Percentiles rank a stretch among this genome's conserved stretches.
phyloP scores from a whole-genome alignment of 2,329 filamentous ascomycete genomes.

The Claviceps sp. region DNA sequence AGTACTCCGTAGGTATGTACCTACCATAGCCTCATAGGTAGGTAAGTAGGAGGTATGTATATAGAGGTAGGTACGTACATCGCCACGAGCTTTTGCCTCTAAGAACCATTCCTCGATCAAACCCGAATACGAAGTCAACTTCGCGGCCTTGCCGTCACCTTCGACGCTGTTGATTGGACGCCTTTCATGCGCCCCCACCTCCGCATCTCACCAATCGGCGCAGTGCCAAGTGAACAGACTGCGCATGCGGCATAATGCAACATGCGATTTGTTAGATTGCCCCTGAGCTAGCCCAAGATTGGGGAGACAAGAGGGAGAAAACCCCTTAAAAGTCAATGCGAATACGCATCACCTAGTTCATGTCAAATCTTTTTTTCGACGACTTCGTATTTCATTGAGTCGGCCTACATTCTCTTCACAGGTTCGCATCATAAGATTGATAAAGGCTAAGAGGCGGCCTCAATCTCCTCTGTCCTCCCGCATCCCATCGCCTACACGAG shows the following conservation, averaged over 20 bases:
- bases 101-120: not conserved
- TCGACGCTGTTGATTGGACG: constrained; percentile 2
- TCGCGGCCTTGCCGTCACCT: not conserved
- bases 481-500: not conserved
- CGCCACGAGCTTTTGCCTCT: no score
- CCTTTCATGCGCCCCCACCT: not conserved
- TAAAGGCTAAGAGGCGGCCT: not conserved
- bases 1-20: no score
- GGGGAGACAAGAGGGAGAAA: not conserved
- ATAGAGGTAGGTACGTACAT: no score
- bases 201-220: not conserved
- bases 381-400: not conserved
- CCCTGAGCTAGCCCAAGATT: not conserved
- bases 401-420: not conserved
- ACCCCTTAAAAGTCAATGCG: not conserved
- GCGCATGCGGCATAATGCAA: not conserved
- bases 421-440: not conserved
- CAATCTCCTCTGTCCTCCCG: not conserved
- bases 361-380: not conserved
- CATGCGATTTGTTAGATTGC: not conserved
- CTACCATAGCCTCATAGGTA: no score
- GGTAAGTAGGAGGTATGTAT: no score
- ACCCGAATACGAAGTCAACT: constrained; percentile 5
- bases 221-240: not conserved
- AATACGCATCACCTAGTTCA: not conserved